Evolutionary conservation across 768 basidiomycete species (phyloP).

Genomic region (Psilocybe sp.): DNA sequence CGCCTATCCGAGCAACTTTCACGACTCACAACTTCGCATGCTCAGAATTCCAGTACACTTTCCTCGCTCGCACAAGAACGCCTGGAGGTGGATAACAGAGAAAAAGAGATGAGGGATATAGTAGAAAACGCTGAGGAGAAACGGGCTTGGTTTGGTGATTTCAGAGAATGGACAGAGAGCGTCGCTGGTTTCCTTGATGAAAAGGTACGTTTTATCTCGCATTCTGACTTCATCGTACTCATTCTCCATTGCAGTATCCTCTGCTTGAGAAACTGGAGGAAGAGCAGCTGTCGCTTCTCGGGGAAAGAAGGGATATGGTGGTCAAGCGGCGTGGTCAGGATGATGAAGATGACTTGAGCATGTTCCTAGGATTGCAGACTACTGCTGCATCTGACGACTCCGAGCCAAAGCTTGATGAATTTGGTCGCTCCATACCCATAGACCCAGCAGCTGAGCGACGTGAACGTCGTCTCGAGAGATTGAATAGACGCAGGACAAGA

Average conservation of each 20-base stretch:
- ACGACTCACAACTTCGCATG: slow-evolving; percentile 66
- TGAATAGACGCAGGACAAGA: slow-evolving; percentile 50
- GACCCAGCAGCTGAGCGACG: slow-evolving; percentile 42
- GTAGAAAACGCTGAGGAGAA: slow-evolving; percentile 74
- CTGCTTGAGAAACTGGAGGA: slow-evolving; percentile 74
- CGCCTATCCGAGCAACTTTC: slow-evolving; percentile 60
- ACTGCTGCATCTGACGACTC: slow-evolving; percentile 19
- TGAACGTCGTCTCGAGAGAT: slow-evolving; percentile 60
- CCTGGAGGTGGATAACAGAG: slow-evolving; percentile 61
- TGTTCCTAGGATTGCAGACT: slow-evolving; percentile 59
- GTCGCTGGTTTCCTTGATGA: slow-evolving; percentile 86
- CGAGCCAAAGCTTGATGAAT: slow-evolving; percentile 52
- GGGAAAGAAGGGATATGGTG: slow-evolving; percentile 73
- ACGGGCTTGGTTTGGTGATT: slow-evolving; percentile 76
- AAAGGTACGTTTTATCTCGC: slow-evolving; percentile 51
- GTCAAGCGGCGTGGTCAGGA: slow-evolving; percentile 66
- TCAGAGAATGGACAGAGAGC: slow-evolving; percentile 79
- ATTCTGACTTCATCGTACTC: slow-evolving; percentile 5
- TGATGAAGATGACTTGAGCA: slow-evolving; percentile 75
- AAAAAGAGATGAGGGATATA: slow-evolving; percentile 72
- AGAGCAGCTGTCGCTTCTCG: slow-evolving; percentile 68
- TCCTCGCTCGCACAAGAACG: slow-evolving; percentile 59
- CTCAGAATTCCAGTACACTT: slow-evolving; percentile 54
- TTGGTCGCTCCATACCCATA: slow-evolving; percentile 49
- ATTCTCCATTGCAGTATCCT: slow-evolving; percentile 55